Conservation (phyloP, 2,329 filamentous ascomycete genomes). For the Pseudopyricularia cyperi region DNA sequence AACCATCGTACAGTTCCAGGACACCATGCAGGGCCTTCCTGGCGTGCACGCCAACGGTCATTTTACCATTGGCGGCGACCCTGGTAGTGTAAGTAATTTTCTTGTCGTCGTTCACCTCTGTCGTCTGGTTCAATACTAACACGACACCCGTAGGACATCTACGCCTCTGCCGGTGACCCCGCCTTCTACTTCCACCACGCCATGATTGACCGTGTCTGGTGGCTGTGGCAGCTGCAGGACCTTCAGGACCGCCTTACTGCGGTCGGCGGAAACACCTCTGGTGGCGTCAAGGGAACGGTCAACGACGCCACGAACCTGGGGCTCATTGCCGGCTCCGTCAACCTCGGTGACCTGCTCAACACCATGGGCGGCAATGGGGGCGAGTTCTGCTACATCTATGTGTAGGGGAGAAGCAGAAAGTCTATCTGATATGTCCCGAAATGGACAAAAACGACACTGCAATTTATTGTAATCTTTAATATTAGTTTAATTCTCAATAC, state of each 20-base stretch:
- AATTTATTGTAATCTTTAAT: too few species aligned
- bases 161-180: slow-evolving; percentile 21
- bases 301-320: slow-evolving; percentile 18
- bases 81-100: slow-evolving; percentile 4
- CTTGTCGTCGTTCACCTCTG: slow-evolving; percentile 14
- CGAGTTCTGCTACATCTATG: too few species aligned
- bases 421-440: too few species aligned
- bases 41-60: slow-evolving; percentile 18
- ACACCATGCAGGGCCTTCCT: slow-evolving; percentile 15
- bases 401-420: too few species aligned
- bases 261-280: slow-evolving; percentile 10
- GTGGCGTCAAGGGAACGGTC: neutral
- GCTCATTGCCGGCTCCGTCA: slow-evolving; percentile 18
- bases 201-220: slow-evolving; percentile 18
- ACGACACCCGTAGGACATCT: slow-evolving; percentile 5
- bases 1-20: slow-evolving; percentile 7
- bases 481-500: too few species aligned
- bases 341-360: slow-evolving; percentile 9
- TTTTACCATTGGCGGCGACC: slow-evolving; percentile 3
- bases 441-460: too few species aligned
- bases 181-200: slow-evolving; percentile 21
- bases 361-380: neutral
- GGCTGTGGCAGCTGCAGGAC: slow-evolving; percentile 22
- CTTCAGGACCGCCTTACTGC: slow-evolving; percentile 10
- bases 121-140: neutral